phyloP scores from a whole-genome alignment of 768 basidiomycete genomes.

The Leucosporidium creatinivorum region DNA sequence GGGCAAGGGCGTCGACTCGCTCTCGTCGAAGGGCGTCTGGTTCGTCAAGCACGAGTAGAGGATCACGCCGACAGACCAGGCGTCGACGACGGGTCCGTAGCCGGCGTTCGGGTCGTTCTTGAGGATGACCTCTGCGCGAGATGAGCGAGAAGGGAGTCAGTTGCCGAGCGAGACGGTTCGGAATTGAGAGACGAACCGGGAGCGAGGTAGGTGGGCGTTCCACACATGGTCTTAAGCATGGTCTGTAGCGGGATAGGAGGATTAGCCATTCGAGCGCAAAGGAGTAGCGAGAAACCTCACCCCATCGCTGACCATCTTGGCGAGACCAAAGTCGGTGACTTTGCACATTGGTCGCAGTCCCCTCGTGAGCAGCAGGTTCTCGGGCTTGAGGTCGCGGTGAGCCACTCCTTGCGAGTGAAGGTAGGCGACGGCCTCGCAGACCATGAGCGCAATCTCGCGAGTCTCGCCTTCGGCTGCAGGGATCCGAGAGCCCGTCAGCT shows the following conservation, averaged over 20 bases:
- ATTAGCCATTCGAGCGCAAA: constrained; percentile 19
- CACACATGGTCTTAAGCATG: constrained; percentile 74
- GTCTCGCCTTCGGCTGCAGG: constrained; percentile 45
- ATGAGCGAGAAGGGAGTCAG: not conserved
- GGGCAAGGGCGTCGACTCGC: constrained; percentile 55
- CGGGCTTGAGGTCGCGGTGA: constrained; percentile 60
- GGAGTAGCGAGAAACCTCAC: constrained; percentile 45
- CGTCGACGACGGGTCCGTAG: constrained; percentile 83
- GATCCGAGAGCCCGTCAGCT: not conserved
- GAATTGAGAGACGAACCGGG: constrained; percentile 43
- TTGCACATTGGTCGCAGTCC: constrained; percentile 55
- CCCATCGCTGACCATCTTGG: constrained; percentile 74
- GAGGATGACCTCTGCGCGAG: constrained; percentile 59
- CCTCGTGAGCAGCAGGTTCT: constrained; percentile 35
- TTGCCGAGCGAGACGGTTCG: not conserved
- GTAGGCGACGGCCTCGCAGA: constrained; percentile 50
- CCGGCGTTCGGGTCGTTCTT: constrained; percentile 52
- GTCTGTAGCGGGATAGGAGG: not conserved
- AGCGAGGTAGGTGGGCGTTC: constrained; percentile 88
- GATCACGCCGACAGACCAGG: constrained; percentile 94
- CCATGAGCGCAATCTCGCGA: constrained; percentile 67
- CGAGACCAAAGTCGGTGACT: constrained; percentile 92
- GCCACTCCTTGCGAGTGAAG: constrained; percentile 59
- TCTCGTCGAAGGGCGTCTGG: constrained; percentile 70
- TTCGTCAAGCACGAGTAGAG: constrained; percentile 63